Evolutionary conservation across 495 filamentous ascomycete genomes (phyloP).

Genomic region (Xylaria flabelliformis): DNA sequence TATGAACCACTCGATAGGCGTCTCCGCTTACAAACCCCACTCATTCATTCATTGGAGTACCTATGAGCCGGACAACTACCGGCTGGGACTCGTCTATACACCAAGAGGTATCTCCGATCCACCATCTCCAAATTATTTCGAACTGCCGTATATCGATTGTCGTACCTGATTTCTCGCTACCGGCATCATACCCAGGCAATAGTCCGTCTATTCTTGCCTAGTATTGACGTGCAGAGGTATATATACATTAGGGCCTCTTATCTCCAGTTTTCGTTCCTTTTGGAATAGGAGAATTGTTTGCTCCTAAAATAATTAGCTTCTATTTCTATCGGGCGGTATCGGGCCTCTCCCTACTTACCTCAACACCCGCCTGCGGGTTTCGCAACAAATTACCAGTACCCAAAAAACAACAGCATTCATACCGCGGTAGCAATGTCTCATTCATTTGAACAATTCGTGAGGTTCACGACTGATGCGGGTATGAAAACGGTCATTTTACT

Average conservation of each 20-base stretch:
- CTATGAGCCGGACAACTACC: constrained; percentile 16
- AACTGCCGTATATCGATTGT: constrained; percentile 15
- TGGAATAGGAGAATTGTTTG: not conserved
- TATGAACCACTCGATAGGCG: not conserved
- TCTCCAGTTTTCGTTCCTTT: not conserved
- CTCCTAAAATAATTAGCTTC: not conserved
- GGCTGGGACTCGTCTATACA: not conserved
- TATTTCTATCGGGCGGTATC: not conserved
- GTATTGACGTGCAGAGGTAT: not conserved
- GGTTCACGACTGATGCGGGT: constrained; percentile 54
- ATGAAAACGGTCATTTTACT: constrained; percentile 31
- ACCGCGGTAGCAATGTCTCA: constrained; percentile 28
- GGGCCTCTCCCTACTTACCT: not conserved
- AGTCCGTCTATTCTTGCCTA: not conserved
- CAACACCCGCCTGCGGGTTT: not conserved
- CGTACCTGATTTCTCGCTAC: not conserved
- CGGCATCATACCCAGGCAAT: constrained; percentile 7
- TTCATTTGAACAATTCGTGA: constrained; percentile 49
- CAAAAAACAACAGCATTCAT: not conserved
- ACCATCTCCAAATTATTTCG: not conserved
- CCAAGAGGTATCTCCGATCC: not conserved
- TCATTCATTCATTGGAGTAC: not conserved
- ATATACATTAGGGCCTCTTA: not conserved
- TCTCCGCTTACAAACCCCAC: constrained; percentile 1
- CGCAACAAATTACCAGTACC: not conserved